phyloP scores from a whole-genome alignment of 768 basidiomycete species.

The Asterophora parasitica region DNA sequence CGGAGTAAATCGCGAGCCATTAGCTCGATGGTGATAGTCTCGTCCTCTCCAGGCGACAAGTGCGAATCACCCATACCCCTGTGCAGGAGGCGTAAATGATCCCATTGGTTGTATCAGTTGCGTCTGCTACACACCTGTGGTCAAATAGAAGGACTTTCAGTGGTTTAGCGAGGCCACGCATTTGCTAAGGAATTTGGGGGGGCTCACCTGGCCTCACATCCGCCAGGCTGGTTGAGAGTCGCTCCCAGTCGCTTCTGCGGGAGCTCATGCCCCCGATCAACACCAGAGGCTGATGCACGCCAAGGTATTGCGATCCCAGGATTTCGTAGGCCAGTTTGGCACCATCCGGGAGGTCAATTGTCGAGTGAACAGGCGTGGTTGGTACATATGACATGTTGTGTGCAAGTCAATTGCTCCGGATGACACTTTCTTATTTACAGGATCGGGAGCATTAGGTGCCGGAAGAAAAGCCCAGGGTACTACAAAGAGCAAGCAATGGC shows the following conservation, averaged over 20 bases:
- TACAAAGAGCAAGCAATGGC: too few species aligned
- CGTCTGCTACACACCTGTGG: slow-evolving; percentile 20
- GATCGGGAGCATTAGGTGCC: too few species aligned
- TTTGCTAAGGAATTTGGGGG: not conserved
- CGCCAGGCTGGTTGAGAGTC: slow-evolving; percentile 29
- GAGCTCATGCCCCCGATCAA: slow-evolving; percentile 40
- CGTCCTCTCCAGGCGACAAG: slow-evolving; percentile 24
- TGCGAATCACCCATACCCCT: slow-evolving; percentile 47
- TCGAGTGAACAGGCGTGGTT: slow-evolving; percentile 17
- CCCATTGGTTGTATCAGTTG: not conserved
- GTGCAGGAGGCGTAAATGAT: not conserved
- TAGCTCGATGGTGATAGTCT: slow-evolving; percentile 38
- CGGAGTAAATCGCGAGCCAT: slow-evolving; percentile 39
- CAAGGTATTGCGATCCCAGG: slow-evolving; percentile 30
- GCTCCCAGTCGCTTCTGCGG: slow-evolving; percentile 35
- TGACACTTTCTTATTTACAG: too few species aligned
- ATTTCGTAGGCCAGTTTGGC: slow-evolving; percentile 39
- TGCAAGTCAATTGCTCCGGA: not conserved
- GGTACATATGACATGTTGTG: not conserved
- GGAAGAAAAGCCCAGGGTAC: too few species aligned
- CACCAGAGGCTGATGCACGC: slow-evolving; percentile 31
- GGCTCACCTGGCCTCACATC: slow-evolving; percentile 34
- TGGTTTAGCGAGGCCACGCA: not conserved
- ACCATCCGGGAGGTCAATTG: slow-evolving; percentile 33
- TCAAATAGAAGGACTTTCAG: slow-evolving; percentile 39